These are phyloP conservation scores for Melampsora americana DNA, from an alignment of 1,284 basidiomycete species.

Conservation along the genomic window DNA sequence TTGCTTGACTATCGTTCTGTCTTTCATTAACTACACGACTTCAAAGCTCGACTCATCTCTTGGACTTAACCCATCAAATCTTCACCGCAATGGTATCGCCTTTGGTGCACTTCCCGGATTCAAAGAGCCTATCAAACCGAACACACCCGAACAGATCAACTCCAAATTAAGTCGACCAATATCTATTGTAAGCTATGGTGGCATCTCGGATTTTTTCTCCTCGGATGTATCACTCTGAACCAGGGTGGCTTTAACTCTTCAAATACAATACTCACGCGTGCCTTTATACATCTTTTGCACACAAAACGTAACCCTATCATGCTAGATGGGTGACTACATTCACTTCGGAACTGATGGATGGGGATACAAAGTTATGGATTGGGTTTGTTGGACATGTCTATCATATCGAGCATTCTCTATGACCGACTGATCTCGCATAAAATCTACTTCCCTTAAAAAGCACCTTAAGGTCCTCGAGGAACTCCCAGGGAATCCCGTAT, in stretches of 20 bases:
- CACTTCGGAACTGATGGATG: slow-evolving; percentile 13
- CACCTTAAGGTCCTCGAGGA: not conserved
- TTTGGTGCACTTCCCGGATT: slow-evolving; percentile 42
- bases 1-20: not conserved
- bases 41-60: slow-evolving; percentile 6
- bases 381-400: not conserved
- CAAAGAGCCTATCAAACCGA: slow-evolving; percentile 27
- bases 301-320: no score
- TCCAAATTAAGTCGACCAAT: slow-evolving; percentile 36
- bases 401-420: not conserved
- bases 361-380: slow-evolving; percentile 15
- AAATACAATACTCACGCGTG: no score
- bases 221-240: no score
- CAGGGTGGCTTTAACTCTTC: no score
- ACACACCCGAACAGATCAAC: slow-evolving; percentile 36
- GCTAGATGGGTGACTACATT: slow-evolving; percentile 39
- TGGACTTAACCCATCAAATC: slow-evolving; percentile 33
- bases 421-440: not conserved
- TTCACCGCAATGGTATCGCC: slow-evolving; percentile 32
- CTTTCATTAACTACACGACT: not conserved
- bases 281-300: no score
- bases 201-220: not conserved
- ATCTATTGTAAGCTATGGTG: slow-evolving; percentile 32
- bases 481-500: slow-evolving; percentile 36
- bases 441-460: slow-evolving; percentile 4